A percentile compares a stretch with the other conserved stretches of the same genome.
phyloP scores from a whole-genome alignment of 352 stramenopile genomes.

The Globisporangium mamillatum region DNA sequence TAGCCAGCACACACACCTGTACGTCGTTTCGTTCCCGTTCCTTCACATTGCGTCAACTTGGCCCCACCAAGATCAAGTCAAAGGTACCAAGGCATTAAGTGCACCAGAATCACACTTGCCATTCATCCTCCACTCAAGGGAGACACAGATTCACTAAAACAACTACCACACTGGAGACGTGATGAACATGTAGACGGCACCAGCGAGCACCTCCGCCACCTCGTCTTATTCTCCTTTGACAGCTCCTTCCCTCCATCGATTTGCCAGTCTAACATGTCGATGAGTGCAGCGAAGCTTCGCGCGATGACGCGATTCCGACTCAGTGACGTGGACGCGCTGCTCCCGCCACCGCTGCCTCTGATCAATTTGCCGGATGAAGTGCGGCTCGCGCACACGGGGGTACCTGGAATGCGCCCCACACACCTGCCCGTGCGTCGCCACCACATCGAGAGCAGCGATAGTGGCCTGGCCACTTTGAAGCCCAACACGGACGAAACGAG shows the following conservation, averaged over 20 bases:
- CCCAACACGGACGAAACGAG: constrained; percentile 4
- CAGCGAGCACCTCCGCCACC: background rate
- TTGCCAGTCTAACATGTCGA: background rate
- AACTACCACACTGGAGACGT: background rate
- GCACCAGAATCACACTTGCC: background rate
- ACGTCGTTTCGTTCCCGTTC: too few species aligned
- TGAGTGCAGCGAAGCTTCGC: constrained; percentile 20
- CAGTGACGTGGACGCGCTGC: constrained; percentile 27
- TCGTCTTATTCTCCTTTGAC: background rate
- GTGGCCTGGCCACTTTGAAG: constrained; percentile 8
- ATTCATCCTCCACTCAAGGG: background rate
- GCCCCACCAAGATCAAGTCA: too few species aligned
- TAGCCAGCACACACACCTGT: too few species aligned
- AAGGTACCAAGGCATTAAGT: background rate
- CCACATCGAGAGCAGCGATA: constrained; percentile 11
- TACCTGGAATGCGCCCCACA: constrained; percentile 31
- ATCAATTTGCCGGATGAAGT: constrained; percentile 56
- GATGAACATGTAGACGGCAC: background rate
- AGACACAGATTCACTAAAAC: too few species aligned
- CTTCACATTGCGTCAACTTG: too few species aligned
- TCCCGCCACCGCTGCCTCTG: constrained; percentile 57
- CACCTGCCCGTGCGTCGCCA: constrained; percentile 53
- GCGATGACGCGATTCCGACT: constrained; percentile 24
- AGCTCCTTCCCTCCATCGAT: background rate
- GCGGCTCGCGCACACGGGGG: constrained; percentile 31